phyloP scores from a whole-genome alignment of 2,329 filamentous ascomycete species.

The Colletotrichum brevisporum region DNA sequence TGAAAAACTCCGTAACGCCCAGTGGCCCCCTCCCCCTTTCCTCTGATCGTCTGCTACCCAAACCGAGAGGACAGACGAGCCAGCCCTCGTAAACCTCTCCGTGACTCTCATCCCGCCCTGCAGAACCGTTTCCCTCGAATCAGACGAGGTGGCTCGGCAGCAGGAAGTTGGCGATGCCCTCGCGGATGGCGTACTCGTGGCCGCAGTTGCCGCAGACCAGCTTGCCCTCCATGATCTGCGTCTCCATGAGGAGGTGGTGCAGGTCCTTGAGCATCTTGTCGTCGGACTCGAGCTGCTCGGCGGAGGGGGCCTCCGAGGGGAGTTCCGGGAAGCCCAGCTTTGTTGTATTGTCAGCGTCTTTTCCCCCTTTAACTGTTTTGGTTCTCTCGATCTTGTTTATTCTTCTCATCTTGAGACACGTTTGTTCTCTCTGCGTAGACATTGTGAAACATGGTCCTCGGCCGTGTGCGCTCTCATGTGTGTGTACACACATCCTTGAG shows the following conservation, averaged over 20 bases:
- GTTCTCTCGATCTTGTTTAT: neutral
- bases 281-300: slow-evolving; percentile 73
- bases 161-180: slow-evolving; percentile 97
- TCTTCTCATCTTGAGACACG: neutral
- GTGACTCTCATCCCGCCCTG: neutral
- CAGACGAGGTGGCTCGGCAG: slow-evolving; percentile 90
- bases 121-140: slow-evolving; percentile 30
- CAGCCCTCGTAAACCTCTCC: no score
- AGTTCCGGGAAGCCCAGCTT: slow-evolving; percentile 83
- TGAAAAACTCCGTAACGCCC: slow-evolving; percentile 38
- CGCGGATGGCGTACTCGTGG: slow-evolving; percentile 94
- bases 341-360: slow-evolving; percentile 18
- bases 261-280: slow-evolving; percentile 82
- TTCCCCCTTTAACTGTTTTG: neutral
- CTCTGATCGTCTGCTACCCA: neutral
- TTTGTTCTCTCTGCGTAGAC: neutral
- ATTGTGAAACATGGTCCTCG: no score
- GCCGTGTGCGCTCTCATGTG: no score
- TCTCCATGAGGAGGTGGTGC: slow-evolving; percentile 88
- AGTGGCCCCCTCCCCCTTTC: neutral
- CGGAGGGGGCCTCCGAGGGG: slow-evolving; percentile 73
- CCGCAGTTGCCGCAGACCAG: slow-evolving; percentile 92
- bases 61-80: no score
- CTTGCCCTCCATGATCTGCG: slow-evolving; percentile 89
- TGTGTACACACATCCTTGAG: no score